Percentiles rank a stretch among this genome's conserved stretches.
These are phyloP conservation scores for Epichloe scottii DNA, from an alignment of 2,329 filamentous ascomycete genomes.

Conservation along the genomic window DNA sequence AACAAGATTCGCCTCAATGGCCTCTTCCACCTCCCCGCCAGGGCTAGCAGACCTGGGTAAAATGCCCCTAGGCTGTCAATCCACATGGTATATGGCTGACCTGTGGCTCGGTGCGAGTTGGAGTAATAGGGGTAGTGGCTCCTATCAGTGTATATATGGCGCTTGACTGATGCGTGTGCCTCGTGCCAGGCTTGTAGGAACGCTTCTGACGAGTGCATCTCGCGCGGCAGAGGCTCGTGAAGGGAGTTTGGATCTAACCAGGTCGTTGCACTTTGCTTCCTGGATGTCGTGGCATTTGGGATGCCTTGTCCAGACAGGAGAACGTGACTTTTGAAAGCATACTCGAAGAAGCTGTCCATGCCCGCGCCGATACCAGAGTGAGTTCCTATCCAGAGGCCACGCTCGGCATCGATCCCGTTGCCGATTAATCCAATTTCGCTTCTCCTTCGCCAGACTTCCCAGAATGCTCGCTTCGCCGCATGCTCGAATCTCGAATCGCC, in stretches of 20 bases:
- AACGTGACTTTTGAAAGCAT: constrained; percentile 88
- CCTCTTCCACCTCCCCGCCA: constrained; percentile 89
- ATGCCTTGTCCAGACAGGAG: constrained; percentile 64
- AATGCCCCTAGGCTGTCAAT: constrained; percentile 93
- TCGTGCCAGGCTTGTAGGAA: constrained; percentile 78
- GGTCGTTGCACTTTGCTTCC: constrained; percentile 25
- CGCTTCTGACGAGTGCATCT: constrained; percentile 59
- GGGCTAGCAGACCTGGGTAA: constrained; percentile 75
- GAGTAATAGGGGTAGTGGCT: constrained; percentile 84
- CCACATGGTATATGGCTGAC: constrained; percentile 83
- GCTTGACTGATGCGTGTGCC: constrained; percentile 75
- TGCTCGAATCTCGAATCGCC: constrained; percentile 82
- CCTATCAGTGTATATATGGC: constrained; percentile 70
- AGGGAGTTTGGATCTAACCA: constrained; percentile 54
- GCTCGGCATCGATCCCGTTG: constrained; percentile 84
- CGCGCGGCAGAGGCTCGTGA: constrained; percentile 45
- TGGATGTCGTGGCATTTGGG: constrained; percentile 34
- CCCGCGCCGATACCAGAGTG: constrained; percentile 93
- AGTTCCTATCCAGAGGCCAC: constrained; percentile 74
- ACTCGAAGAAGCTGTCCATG: constrained; percentile 97
- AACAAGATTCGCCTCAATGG: constrained; percentile 76
- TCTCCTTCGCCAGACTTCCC: constrained; percentile 86
- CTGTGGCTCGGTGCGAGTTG: constrained; percentile 78
- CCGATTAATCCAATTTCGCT: constrained; percentile 82
- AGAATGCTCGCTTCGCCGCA: constrained; percentile 83